A percentile compares a stretch with the other conserved stretches of the same genome.
These are phyloP conservation scores for Fusarium sp. DNA, from an alignment of 2,329 filamentous ascomycete species.

Conservation along the genomic window DNA sequence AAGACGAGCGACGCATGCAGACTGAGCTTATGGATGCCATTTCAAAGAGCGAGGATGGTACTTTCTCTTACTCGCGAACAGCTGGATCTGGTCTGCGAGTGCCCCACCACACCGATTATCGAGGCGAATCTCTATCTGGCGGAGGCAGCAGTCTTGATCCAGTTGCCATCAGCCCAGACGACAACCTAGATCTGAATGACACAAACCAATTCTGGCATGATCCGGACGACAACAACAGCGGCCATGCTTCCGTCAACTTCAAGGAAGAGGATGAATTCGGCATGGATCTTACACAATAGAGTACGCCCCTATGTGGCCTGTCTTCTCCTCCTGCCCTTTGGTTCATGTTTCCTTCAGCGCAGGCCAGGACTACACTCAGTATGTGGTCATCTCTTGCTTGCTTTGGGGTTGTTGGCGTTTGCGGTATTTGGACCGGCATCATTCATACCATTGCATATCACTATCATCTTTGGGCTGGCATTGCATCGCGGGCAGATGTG, in stretches of 20 bases:
- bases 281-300: conserved; percentile 75
- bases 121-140: conserved; percentile 79
- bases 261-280: conserved; percentile 96
- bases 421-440: conserved; percentile 26
- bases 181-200: conserved; percentile 63
- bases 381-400: conserved; percentile 9
- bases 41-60: conserved; percentile 79
- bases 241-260: conserved; percentile 76
- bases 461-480: conserved; percentile 11
- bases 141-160: conserved; percentile 54
- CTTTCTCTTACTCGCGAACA: conserved; percentile 87
- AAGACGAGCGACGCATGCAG: conserved; percentile 96
- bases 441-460: conserved; percentile 36
- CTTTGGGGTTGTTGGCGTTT: conserved; percentile 41
- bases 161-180: conserved; percentile 57
- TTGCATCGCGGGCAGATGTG: conserved; percentile 19
- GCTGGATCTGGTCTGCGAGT: conserved; percentile 89
- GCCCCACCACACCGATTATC: conserved; percentile 91
- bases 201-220: conserved; percentile 74
- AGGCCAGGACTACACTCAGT: not conserved
- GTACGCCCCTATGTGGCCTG: conserved; percentile 5
- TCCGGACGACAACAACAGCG: conserved; percentile 78
- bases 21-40: conserved; percentile 91
- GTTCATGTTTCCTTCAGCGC: conserved; percentile 1
- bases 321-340: conserved; percentile 7